Evolutionary conservation across 805 yeast genomes (phyloP), one percentile per base, ranked within the genome.

Genomic region (Suhomyces canberraensis): DNA sequence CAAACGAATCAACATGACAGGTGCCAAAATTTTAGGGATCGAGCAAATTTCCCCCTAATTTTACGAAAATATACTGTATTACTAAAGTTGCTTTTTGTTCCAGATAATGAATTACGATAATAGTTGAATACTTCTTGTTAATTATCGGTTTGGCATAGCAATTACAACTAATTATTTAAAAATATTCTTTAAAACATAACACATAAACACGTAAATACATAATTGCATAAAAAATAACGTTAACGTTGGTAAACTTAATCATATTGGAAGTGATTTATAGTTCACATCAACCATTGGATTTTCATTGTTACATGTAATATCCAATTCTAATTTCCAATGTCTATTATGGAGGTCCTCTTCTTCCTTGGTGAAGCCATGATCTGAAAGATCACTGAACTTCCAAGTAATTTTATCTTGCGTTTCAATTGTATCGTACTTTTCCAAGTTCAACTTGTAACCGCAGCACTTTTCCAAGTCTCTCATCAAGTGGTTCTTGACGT

Each of bases 201-300:
- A 24, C 37, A 15, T 34, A 9, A 29, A 18, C n/a, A 18, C 29
- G 22, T 21, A 32, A 19, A 13, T 16, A 32, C n/a, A n/a, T n/a
- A n/a, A n/a, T n/a, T n/a, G n/a, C n/a, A n/a, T n/a, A n/a, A n/a
- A n/a, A n/a, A n/a, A n/a, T n/a, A n/a, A n/a, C n/a, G n/a, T n/a
- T n/a, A n/a, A n/a, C n/a, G n/a, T n/a, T n/a, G n/a, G n/a, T n/a
- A n/a, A n/a, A n/a, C n/a, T n/a, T n/a, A 8, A 4, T 24, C n/a
- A n/a, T 6, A 16, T 8, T 15, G 84, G 82, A 33, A 69, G 51
- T n/a, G 85, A 73, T 53, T 58, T 69, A 54, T 81, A 82, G 47
- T 78, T 81, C 14, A 84, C 84, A 39, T 74, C 77, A 34, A 84
- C 81, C 62, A 73, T 58, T 14, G 93, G 86, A 52, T 75, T 76